Evolutionary conservation across 805 yeast species (phyloP), one percentile per base, ranked within the genome.

Genomic region (Candida ipomoeae): DNA sequence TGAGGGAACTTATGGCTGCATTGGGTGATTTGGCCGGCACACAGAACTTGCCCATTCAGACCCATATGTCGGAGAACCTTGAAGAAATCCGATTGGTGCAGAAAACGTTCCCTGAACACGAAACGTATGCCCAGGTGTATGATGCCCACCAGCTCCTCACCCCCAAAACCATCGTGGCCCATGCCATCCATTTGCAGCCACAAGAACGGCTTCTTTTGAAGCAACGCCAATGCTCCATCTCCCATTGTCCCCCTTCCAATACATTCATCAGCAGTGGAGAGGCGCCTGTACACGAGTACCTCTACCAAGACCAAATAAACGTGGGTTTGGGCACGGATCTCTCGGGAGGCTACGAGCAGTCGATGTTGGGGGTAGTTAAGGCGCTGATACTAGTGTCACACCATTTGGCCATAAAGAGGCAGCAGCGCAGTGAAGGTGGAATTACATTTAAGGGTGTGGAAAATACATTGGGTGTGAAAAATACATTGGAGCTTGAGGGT

Each of bases 171-270:
- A 82, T 89, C 31, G 70, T 92, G 51, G 99, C 97, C 0, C 99
- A 92, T 63, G 95, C 94, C 35, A 75, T 94, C 36, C 96, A 91
- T 62, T 70, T 92, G 48, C 57, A 80, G 1, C 82, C 80, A 7
- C 74, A 74, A 2, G 99, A 92, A 65, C 73, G 83, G 39, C 67
- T 75, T 15, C 53, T 87, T 18, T 73, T 94, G 41, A 76, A 74
- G 54, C 54, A 60, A 15, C 77, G 79, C 18, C 69, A 79, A 5
- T 71, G 89, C 32, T 95, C 97, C 11, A 81, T 92, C 15, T 79
- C 96, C 4, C 98, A 94, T 67, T 92, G 99, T 69, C 99, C 99
- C 2, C 82, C 89, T 10, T 87, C 96, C 15, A 92, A 92, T 65
- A 82, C 96, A 1, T 82, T 94, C 15, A 77, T 92, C 50, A 84